Evolutionary conservation across 345 rosid genomes (phyloP).

Genomic region (Arabis hirsuta): DNA sequence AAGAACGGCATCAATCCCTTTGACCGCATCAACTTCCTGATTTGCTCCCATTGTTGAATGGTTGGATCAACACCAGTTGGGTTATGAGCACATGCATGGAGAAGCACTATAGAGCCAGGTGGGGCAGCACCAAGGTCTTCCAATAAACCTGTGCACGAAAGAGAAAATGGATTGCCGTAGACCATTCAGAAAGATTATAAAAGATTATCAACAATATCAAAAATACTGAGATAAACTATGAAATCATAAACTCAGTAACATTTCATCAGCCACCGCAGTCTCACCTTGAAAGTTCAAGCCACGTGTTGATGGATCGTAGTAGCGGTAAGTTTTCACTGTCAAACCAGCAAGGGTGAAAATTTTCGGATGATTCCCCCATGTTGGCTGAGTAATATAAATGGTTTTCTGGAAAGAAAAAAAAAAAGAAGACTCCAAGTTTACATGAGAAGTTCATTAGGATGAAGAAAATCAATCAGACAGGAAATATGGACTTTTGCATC

Average conservation of each 20-base stretch:
- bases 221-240: not conserved
- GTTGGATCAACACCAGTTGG: conserved; percentile 98
- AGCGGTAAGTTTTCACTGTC: conserved; percentile 75
- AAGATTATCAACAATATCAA: not conserved
- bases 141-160: conserved; percentile 60
- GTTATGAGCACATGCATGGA: conserved; percentile 98
- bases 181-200: not conserved
- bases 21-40: conserved; percentile 76
- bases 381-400: conserved; percentile 79
- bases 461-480: not conserved
- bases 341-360: conserved; percentile 72
- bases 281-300: conserved; percentile 80
- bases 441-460: not conserved
- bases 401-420: conserved; percentile 50
- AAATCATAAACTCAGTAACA: not conserved
- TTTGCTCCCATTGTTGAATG: conserved; percentile 85
- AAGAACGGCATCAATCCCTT: conserved; percentile 85
- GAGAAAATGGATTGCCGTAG: not conserved
- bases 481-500: not conserved
- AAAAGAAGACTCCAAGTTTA: conserved; percentile 22
- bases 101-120: conserved; percentile 83
- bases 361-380: conserved; percentile 91
- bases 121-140: conserved; percentile 92
- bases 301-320: conserved; percentile 80
- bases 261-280: not conserved